Percentiles rank a stretch among this genome's conserved stretches.
phyloP scores from a whole-genome alignment of 257 asterid species.

The Nicotiana knightiana region DNA sequence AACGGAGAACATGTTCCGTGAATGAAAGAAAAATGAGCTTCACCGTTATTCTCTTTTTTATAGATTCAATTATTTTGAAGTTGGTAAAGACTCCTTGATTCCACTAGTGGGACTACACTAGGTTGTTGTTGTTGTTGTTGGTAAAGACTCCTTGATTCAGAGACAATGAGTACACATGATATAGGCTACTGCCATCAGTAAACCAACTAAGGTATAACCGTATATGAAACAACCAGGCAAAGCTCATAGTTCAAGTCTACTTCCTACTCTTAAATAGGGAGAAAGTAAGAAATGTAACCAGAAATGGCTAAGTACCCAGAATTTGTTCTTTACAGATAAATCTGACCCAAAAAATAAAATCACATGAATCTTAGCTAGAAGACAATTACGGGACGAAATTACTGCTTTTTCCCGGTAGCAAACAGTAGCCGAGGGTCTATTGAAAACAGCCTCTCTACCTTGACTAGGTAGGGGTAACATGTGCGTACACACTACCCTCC shows the following conservation, averaged over 20 bases:
- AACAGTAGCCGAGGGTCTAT: background rate
- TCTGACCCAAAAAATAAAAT: background rate
- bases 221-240: background rate
- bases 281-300: background rate
- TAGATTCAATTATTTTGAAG: background rate
- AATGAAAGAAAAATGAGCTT: background rate
- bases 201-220: background rate
- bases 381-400: background rate
- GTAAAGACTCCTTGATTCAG: background rate
- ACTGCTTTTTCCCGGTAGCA: background rate
- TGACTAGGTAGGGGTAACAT: too few relatives aligned
- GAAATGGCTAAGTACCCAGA: background rate
- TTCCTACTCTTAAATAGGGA: background rate
- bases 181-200: background rate
- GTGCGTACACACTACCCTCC: too few relatives aligned
- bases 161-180: background rate
- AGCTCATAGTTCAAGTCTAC: background rate
- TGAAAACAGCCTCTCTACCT: too few relatives aligned
- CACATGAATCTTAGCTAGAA: background rate
- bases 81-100: background rate
- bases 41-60: background rate
- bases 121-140: too few relatives aligned
- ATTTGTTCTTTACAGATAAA: background rate
- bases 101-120: background rate
- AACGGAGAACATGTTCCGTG: background rate